Base-by-base conservation (phyloP, 192 early-diverging fungal genomes). In the Coemansia sp. region DNA sequence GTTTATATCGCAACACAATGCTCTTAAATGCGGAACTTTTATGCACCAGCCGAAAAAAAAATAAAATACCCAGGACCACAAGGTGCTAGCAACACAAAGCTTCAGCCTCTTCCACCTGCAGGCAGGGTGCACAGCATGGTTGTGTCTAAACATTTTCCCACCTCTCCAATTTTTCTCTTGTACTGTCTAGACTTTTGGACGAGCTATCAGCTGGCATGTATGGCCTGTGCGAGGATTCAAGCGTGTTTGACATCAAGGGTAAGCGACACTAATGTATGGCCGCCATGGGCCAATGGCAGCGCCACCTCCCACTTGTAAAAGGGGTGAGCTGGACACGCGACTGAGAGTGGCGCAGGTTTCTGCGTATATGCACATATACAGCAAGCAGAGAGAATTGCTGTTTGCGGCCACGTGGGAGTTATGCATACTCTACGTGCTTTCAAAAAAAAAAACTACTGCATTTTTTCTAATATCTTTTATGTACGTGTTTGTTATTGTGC, bases 161-260 rank as follows among this genome's bases (percentile, higher is more conserved):
- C 35, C 21, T 21, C n/a, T 57, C 4, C 2, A 6, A 19, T 38
- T 60, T 10, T 2, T 4, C 33, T 28, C 28, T 30, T 55, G 23
- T 55, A n/a, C 28, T 55, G 13, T 69, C 19, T 80, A 14, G 88
- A 85, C 21, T 42, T 62, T 16, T 80, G 78, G 62, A 84, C 85
- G 70, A 72, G 74, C 40, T 96, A 82, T 75, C 86, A 74, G 68
- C 76, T 89, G 60, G 70, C 63, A 62, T 92, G 90, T 64, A 95
- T 93, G 68, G 74, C 91, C 47, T 91, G 93, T 74, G 80, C 88
- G 61, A 91, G 83, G 62, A 78, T 86, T 73, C 73, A 62, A 80
- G 60, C 40, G 19, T 43, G 38, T 82, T 67, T 47, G 68, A 69
- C 59, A 73, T 73, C 23, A 47, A 76, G 47, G 79, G 79, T 74